These are phyloP conservation scores for Yamadazyma songkhlaensis DNA, from an alignment of 1,139 yeast genomes.

Conservation along the genomic window DNA sequence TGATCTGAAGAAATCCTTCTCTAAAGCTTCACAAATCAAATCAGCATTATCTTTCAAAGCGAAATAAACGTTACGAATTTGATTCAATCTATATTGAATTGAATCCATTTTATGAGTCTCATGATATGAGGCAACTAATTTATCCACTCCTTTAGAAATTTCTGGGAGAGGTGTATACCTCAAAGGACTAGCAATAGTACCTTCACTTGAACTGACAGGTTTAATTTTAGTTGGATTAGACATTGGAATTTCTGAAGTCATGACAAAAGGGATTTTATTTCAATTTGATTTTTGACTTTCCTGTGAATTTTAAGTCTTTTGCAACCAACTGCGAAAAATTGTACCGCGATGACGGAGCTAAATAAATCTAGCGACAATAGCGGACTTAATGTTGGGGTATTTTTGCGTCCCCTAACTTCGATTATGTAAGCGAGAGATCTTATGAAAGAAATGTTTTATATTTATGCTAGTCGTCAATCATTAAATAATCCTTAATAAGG, in stretches of 20 bases:
- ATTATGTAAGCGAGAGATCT: too few relatives aligned
- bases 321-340: too few relatives aligned
- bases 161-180: constrained; percentile 48
- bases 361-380: too few relatives aligned
- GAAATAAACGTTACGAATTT: constrained; percentile 66
- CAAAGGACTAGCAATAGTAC: constrained; percentile 8
- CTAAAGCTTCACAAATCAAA: constrained; percentile 54
- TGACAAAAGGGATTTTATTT: too few relatives aligned
- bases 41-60: constrained; percentile 62
- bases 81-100: constrained; percentile 56
- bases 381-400: too few relatives aligned
- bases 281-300: too few relatives aligned
- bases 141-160: constrained; percentile 47
- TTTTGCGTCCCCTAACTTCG: too few relatives aligned
- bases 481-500: constrained; percentile 19
- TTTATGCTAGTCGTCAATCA: constrained; percentile 10
- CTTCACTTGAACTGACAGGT: background rate
- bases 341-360: too few relatives aligned
- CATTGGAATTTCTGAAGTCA: too few relatives aligned
- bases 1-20: constrained; percentile 65
- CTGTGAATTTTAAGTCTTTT: too few relatives aligned
- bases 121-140: constrained; percentile 43
- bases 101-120: constrained; percentile 49
- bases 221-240: too few relatives aligned
- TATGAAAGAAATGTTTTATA: background rate